Percentiles rank a stretch among this genome's conserved stretches.
These are phyloP conservation scores for Colletotrichum graminicola DNA, from an alignment of 2,329 filamentous ascomycete species.

Conservation along the genomic window DNA sequence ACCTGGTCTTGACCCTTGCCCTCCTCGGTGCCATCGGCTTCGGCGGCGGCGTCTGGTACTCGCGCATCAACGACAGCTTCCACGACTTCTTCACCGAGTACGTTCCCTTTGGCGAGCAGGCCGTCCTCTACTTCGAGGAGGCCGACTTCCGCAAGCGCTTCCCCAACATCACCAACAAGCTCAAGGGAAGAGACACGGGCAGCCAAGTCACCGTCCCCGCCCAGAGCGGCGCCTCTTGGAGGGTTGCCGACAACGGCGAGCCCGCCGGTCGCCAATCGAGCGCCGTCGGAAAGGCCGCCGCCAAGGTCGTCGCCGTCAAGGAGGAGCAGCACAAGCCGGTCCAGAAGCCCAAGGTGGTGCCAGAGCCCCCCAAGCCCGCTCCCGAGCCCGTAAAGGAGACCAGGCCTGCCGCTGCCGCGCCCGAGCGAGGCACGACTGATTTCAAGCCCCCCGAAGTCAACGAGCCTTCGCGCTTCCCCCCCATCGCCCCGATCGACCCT, in stretches of 20 bases:
- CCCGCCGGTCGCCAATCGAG: slow-evolving; percentile 71
- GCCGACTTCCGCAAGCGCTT: slow-evolving; percentile 92
- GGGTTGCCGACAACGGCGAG: slow-evolving; percentile 73
- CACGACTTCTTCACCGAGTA: slow-evolving; percentile 99
- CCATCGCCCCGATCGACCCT: slow-evolving; percentile 80
- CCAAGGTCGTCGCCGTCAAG: slow-evolving; percentile 47
- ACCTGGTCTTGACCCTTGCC: slow-evolving; percentile 81
- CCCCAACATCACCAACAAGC: slow-evolving; percentile 60
- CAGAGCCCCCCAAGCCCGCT: slow-evolving; percentile 17
- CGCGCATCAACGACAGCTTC: slow-evolving; percentile 95
- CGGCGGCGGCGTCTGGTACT: slow-evolving; percentile 90
- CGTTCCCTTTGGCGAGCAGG: slow-evolving; percentile 92
- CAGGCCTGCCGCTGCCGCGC: slow-evolving; percentile 40
- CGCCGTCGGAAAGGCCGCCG: slow-evolving; percentile 58
- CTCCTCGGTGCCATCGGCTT: slow-evolving; percentile 84
- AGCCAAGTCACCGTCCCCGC: slow-evolving; percentile 85
- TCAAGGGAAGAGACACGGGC: slow-evolving; percentile 66
- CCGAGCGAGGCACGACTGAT: slow-evolving; percentile 48
- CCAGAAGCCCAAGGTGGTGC: slow-evolving; percentile 43
- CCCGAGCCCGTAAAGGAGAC: slow-evolving; percentile 51
- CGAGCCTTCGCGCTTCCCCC: slow-evolving; percentile 73
- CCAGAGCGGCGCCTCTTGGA: slow-evolving; percentile 87
- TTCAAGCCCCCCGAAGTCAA: slow-evolving; percentile 73
- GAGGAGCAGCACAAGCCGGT: slow-evolving; percentile 50
- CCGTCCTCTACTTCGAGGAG: slow-evolving; percentile 95